Evolutionary conservation across 352 stramenopile species (phyloP).

Genomic region (Peronospora belbahrii): DNA sequence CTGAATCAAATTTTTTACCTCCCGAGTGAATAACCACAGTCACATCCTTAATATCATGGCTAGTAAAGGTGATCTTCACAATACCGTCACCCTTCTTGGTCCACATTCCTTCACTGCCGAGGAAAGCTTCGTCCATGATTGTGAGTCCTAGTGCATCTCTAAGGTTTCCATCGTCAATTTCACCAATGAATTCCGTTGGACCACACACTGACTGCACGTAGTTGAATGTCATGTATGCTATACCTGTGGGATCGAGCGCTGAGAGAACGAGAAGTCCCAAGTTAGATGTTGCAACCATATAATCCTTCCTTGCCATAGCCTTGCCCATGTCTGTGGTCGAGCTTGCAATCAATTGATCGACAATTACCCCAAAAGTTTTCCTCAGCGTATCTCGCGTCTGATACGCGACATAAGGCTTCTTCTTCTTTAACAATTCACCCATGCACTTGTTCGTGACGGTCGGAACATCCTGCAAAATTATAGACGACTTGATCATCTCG

Average conservation of each 20-base stretch:
- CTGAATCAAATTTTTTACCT: constrained; percentile 16
- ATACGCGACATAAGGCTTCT: constrained; percentile 5
- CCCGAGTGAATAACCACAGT: constrained; percentile 24
- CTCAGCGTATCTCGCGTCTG: constrained; percentile 26
- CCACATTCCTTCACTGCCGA: constrained; percentile 15
- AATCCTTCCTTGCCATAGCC: background rate
- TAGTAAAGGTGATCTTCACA: constrained; percentile 19
- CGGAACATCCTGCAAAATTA: constrained; percentile 37
- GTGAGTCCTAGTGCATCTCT: constrained; percentile 30
- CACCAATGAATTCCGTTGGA: constrained; percentile 28
- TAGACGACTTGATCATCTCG: constrained; percentile 18
- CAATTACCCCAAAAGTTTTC: constrained; percentile 36
- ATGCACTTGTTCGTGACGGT: constrained; percentile 29
- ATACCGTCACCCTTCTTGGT: constrained; percentile 15
- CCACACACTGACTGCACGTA: constrained; percentile 54
- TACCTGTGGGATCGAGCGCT: constrained; percentile 30
- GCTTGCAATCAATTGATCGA: constrained; percentile 25
- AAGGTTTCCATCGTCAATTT: constrained; percentile 40
- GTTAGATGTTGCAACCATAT: background rate
- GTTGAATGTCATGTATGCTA: constrained; percentile 34
- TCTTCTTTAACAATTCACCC: constrained; percentile 18
- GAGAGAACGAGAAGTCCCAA: constrained; percentile 10
- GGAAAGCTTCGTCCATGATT: constrained; percentile 14
- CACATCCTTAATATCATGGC: constrained; percentile 16
- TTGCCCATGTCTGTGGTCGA: background rate